Evolutionary conservation across 169 alveolate genomes (phyloP).

Genomic region (Babesia ovis): DNA sequence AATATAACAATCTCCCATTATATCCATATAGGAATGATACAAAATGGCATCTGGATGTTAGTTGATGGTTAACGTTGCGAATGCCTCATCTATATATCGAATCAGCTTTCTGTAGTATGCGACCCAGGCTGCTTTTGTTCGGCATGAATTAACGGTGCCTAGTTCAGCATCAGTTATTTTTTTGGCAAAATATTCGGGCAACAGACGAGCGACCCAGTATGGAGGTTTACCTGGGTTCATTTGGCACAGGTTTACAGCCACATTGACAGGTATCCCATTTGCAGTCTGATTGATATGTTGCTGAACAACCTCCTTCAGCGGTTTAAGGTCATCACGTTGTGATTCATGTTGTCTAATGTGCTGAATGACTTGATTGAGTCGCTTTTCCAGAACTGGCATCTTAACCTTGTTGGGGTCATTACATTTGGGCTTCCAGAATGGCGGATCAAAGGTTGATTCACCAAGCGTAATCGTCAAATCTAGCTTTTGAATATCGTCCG

Average conservation of each 20-base stretch:
- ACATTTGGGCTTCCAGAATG: too few relatives aligned
- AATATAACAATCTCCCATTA: too few relatives aligned
- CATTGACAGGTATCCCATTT: not conserved
- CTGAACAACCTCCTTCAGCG: not conserved
- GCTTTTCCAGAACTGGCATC: not conserved
- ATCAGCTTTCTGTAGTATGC: not conserved
- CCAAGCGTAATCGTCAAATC: too few relatives aligned
- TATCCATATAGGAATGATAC: too few relatives aligned
- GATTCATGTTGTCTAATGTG: not conserved
- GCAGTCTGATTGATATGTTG: not conserved
- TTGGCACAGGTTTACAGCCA: not conserved
- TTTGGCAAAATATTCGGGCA: not conserved
- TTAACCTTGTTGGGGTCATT: too few relatives aligned
- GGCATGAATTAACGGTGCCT: not conserved
- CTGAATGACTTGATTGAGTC: not conserved
- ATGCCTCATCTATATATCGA: not conserved
- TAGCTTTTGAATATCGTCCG: too few relatives aligned
- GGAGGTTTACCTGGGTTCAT: not conserved
- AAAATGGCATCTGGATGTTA: not conserved
- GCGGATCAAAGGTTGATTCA: too few relatives aligned
- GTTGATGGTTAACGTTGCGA: not conserved
- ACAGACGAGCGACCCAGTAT: not conserved
- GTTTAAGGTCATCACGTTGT: not conserved
- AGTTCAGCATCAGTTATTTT: not conserved
- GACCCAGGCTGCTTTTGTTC: not conserved